Percentiles rank a stretch among this genome's conserved stretches.
Evolutionary conservation across 345 rosid genomes (phyloP).

Genomic region (Balakata baccata): DNA sequence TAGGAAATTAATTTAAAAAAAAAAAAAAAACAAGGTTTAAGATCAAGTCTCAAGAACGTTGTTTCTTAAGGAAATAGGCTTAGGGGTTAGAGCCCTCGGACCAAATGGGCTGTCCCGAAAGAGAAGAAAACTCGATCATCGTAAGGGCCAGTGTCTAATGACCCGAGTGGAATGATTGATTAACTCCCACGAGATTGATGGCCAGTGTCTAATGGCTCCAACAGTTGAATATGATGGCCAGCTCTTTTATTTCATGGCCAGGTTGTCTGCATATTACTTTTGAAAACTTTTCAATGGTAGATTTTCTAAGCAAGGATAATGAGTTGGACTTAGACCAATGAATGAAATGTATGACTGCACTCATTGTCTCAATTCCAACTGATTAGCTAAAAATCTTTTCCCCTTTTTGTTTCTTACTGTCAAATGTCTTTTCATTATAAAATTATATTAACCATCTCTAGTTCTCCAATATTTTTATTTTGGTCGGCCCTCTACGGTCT

Average conservation of each 20-base stretch:
- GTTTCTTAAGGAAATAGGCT: too few relatives aligned
- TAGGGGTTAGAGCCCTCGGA: background rate
- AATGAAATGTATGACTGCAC: slow-evolving; percentile 1
- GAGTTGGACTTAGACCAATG: background rate
- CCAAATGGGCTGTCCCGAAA: background rate
- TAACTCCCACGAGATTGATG: background rate
- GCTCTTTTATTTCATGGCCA: background rate
- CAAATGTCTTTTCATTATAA: background rate
- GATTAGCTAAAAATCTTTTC: background rate
- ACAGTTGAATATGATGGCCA: slow-evolving; percentile 10
- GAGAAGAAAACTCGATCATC: too few relatives aligned
- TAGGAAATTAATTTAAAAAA: too few relatives aligned
- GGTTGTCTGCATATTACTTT: background rate
- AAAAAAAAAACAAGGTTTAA: too few relatives aligned
- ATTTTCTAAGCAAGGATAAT: background rate
- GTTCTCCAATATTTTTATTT: background rate
- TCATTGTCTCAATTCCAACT: background rate
- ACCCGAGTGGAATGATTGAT: background rate
- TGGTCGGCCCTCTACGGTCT: background rate
- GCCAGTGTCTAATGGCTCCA: background rate
- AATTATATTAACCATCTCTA: background rate
- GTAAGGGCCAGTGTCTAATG: background rate
- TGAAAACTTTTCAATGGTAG: background rate
- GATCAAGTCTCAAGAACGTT: too few relatives aligned
- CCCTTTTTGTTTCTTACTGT: slow-evolving; percentile 7